Percentiles rank a stretch among this genome's conserved stretches.
Evolutionary conservation across 108 stramenopile species (phyloP).

Genomic region (Epipyxis sp.): DNA sequence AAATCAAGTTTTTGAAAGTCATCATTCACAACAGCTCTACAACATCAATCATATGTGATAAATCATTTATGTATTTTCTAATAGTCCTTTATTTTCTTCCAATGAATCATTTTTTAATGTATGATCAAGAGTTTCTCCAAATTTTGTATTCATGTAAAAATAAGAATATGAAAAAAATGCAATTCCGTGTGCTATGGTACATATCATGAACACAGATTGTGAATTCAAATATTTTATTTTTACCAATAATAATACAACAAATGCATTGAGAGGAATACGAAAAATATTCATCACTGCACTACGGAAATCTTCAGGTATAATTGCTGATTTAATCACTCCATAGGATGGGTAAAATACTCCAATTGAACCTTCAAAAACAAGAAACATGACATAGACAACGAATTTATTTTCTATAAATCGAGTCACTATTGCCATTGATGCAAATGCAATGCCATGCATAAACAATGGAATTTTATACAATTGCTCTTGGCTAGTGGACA

Average conservation of each 20-base stretch:
- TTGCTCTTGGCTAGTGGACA: background rate
- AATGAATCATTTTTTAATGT: too few relatives aligned
- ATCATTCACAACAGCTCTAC: too few relatives aligned
- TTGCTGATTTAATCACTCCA: constrained; percentile 33
- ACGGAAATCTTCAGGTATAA: constrained; percentile 34
- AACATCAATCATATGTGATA: too few relatives aligned
- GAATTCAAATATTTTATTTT: constrained; percentile 21
- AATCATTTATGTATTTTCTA: too few relatives aligned
- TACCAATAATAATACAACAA: constrained; percentile 33
- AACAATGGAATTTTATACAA: constrained; percentile 30
- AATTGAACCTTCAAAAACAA: constrained; percentile 35
- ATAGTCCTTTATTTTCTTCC: too few relatives aligned
- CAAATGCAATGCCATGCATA: constrained; percentile 25
- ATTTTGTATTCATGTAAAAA: too few relatives aligned
- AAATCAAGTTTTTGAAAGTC: too few relatives aligned
- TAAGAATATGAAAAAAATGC: constrained; percentile 17
- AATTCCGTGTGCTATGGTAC: background rate
- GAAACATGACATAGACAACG: constrained; percentile 29
- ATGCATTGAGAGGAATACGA: constrained; percentile 38
- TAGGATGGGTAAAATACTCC: constrained; percentile 43
- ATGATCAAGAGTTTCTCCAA: too few relatives aligned
- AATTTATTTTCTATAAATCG: constrained; percentile 4
- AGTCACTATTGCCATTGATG: background rate
- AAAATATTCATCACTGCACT: constrained; percentile 43
- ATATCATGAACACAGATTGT: constrained; percentile 19